Conservation (phyloP, 2,329 filamentous ascomycete species). For the Geosmithia flava region DNA sequence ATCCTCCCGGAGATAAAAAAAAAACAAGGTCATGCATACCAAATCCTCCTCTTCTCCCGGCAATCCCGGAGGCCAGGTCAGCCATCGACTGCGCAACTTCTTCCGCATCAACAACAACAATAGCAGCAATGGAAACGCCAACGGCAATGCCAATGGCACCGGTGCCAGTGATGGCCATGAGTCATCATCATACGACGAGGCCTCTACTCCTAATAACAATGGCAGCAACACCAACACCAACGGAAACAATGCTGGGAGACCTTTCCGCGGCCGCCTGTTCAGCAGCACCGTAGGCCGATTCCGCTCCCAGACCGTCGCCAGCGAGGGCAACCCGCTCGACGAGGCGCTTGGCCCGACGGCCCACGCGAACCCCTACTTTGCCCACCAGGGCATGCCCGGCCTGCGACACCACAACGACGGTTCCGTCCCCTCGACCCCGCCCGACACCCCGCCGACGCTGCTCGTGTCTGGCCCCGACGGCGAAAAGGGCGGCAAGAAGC, state of each 20-base stretch:
- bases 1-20: constrained; percentile 12
- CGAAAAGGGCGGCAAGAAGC: constrained; percentile 45
- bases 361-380: constrained; percentile 93
- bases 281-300: constrained; percentile 76
- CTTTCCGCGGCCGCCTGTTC: constrained; percentile 78
- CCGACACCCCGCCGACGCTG: constrained; percentile 66
- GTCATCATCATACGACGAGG: neutral
- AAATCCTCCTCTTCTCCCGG: neutral
- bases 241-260: constrained; percentile 20
- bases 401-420: constrained; percentile 90
- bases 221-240: constrained; percentile 21
- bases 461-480: constrained; percentile 59
- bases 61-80: constrained; percentile 41
- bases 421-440: constrained; percentile 84
- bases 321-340: constrained; percentile 83
- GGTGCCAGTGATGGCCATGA: neutral
- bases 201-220: constrained; percentile 43
- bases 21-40: neutral
- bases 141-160: neutral
- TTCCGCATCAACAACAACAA: constrained; percentile 51
- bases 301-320: constrained; percentile 80
- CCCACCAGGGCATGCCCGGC: constrained; percentile 86
- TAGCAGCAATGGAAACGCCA: constrained; percentile 20
- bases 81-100: constrained; percentile 58
- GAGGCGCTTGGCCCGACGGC: constrained; percentile 85